phyloP scores from a whole-genome alignment of 352 stramenopile genomes.

The Thalassiosira exigua region DNA sequence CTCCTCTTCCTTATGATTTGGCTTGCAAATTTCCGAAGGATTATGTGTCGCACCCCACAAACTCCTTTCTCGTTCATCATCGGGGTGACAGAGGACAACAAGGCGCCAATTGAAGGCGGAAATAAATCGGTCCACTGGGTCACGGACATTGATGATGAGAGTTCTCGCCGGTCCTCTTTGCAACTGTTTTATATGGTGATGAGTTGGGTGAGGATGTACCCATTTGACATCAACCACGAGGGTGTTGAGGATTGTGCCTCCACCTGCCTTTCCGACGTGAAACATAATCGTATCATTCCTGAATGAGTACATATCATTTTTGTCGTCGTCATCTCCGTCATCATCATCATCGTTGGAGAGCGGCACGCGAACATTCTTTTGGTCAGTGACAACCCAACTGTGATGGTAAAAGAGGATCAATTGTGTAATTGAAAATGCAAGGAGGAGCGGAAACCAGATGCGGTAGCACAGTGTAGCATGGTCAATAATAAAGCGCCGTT shows the following conservation, averaged over 20 bases:
- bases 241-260: constrained; percentile 10
- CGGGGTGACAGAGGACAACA: constrained; percentile 11
- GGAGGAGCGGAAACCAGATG: too few species aligned
- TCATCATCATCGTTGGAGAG: too few species aligned
- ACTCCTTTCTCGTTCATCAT: constrained; percentile 11
- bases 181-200: constrained; percentile 5
- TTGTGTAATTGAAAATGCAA: too few species aligned
- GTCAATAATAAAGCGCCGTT: too few species aligned
- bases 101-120: constrained; percentile 31
- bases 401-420: too few species aligned
- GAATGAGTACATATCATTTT: too few species aligned
- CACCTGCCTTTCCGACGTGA: constrained; percentile 33
- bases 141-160: constrained; percentile 34
- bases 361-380: too few species aligned
- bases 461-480: too few species aligned
- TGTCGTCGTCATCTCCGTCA: too few species aligned
- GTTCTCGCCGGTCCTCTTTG: constrained; percentile 8
- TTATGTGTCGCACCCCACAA: not conserved
- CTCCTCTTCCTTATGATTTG: constrained; percentile 14
- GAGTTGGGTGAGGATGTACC: constrained; percentile 5
- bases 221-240: not conserved
- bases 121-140: constrained; percentile 42
- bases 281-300: constrained; percentile 14
- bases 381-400: too few species aligned
- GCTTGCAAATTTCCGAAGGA: constrained; percentile 5